Percentiles rank a stretch among this genome's conserved stretches.
These are phyloP conservation scores for Zoysia japonica DNA, from an alignment of 176 grass and related monocot species.

Conservation along the genomic window DNA sequence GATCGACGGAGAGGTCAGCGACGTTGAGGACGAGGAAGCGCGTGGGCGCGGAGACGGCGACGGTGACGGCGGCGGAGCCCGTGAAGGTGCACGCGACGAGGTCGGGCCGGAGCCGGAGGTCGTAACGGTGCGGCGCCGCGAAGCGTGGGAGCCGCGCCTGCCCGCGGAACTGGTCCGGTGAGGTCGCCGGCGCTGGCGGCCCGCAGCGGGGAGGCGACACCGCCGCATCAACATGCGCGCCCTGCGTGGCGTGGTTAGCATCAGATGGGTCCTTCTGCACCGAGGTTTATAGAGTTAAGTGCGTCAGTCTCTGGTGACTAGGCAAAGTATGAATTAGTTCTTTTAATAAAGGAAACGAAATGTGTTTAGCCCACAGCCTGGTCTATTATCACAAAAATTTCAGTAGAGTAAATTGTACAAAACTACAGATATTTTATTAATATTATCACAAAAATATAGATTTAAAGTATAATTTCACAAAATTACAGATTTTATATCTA, in stretches of 20 bases:
- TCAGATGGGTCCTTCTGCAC: background rate
- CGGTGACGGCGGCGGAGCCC: slow-evolving; percentile 41
- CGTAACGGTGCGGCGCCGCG: slow-evolving; percentile 56
- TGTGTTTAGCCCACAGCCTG: too few relatives aligned
- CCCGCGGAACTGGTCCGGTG: slow-evolving; percentile 50
- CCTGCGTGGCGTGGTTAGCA: slow-evolving; percentile 26
- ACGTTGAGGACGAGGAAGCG: slow-evolving; percentile 79
- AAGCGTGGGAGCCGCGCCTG: slow-evolving; percentile 62
- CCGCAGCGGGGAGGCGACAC: background rate
- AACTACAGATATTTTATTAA: too few relatives aligned
- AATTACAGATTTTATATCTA: too few relatives aligned
- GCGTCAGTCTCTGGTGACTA: too few relatives aligned
- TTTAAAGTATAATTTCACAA: too few relatives aligned
- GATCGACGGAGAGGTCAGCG: slow-evolving; percentile 56
- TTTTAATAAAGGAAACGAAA: too few relatives aligned
- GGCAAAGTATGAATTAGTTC: too few relatives aligned
- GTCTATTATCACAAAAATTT: too few relatives aligned
- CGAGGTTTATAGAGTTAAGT: too few relatives aligned
- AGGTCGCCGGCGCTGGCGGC: background rate
- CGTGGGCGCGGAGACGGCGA: slow-evolving; percentile 53
- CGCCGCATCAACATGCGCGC: slow-evolving; percentile 15
- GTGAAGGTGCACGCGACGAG: slow-evolving; percentile 60
- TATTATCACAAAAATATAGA: too few relatives aligned
- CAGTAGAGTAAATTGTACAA: too few relatives aligned
- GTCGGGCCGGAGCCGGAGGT: slow-evolving; percentile 57